These are phyloP conservation scores for Linnemannia hyalina DNA, from an alignment of 192 early-diverging fungal species.

Conservation along the genomic window DNA sequence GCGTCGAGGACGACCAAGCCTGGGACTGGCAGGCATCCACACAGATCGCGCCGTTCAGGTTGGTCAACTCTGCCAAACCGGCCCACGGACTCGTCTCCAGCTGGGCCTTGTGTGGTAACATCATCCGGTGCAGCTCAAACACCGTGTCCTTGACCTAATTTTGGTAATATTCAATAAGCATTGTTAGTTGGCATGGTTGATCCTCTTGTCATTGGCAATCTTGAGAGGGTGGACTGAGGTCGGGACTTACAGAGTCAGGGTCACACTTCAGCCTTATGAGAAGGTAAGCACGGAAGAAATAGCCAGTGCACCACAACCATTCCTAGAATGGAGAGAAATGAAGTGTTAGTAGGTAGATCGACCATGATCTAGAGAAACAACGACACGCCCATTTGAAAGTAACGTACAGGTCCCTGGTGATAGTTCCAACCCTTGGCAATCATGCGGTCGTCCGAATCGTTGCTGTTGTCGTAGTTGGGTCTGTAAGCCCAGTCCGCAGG, in stretches of 20 bases:
- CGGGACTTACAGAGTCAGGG: constrained; percentile 34
- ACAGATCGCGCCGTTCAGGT: constrained; percentile 85
- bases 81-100: constrained; percentile 83
- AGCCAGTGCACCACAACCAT: constrained; percentile 96
- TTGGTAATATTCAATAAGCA: background rate
- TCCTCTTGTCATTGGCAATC: background rate
- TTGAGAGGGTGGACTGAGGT: background rate
- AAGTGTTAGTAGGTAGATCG: background rate
- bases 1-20: constrained; percentile 88
- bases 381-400: background rate
- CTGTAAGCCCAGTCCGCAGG: constrained; percentile 94
- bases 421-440: constrained; percentile 99
- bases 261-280: constrained; percentile 65
- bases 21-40: constrained; percentile 91
- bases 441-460: constrained; percentile 86
- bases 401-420: constrained; percentile 88
- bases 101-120: constrained; percentile 83
- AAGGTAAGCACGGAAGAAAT: constrained; percentile 89
- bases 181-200: background rate
- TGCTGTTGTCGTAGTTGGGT: constrained; percentile 92
- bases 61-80: constrained; percentile 98
- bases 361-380: background rate
- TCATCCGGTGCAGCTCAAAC: constrained; percentile 75
- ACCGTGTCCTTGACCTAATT: constrained; percentile 63
- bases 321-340: constrained; percentile 65